Conservation (phyloP, 768 basidiomycete genomes). For the Daedaleopsis sinensis region DNA sequence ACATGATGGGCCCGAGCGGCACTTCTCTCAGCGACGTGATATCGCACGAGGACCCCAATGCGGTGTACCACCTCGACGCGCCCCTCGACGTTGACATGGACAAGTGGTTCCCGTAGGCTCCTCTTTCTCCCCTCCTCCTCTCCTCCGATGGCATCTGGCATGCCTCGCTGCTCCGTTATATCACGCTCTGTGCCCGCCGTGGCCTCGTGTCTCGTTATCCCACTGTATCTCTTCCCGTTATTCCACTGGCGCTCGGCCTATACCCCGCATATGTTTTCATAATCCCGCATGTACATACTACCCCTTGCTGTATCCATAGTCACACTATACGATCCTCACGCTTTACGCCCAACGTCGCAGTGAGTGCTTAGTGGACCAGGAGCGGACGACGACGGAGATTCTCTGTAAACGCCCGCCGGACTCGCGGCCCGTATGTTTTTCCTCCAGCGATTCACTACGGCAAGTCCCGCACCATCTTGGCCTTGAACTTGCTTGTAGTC, state of each 20-base stretch:
- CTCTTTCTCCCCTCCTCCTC: too few relatives aligned
- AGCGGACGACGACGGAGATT: too few relatives aligned
- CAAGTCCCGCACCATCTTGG: neutral
- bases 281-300: conserved; percentile 17
- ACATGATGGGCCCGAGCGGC: neutral
- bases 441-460: conserved; percentile 3
- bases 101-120: neutral
- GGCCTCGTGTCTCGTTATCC: neutral
- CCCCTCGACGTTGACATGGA: neutral
- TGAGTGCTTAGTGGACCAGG: too few relatives aligned
- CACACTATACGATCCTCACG: neutral
- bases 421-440: neutral
- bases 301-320: conserved; percentile 10
- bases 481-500: neutral
- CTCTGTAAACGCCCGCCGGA: neutral
- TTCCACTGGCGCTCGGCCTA: neutral
- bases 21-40: neutral
- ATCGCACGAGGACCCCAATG: neutral
- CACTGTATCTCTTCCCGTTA: neutral
- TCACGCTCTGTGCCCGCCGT: neutral
- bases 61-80: neutral
- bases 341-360: neutral
- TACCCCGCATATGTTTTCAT: conserved; percentile 1
- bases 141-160: too few relatives aligned
- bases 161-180: neutral